Evolutionary conservation across 2,329 filamentous ascomycete genomes (phyloP).

Genomic region (Calonectria hongkongensis): DNA sequence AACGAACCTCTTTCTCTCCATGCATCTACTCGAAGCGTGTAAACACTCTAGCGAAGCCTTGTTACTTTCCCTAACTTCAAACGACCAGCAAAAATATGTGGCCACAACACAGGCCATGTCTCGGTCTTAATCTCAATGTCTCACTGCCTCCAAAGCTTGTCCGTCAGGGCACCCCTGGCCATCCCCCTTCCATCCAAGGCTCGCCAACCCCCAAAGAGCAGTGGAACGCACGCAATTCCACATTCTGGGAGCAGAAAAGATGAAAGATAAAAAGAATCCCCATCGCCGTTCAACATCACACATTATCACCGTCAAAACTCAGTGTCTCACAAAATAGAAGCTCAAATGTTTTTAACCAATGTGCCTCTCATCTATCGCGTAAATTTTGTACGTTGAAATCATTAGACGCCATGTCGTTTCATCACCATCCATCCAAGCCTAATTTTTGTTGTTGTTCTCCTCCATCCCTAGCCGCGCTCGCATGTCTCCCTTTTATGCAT

Average conservation of each 20-base stretch:
- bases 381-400: conserved; percentile 21
- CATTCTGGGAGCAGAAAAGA: background rate
- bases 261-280: background rate
- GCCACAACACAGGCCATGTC: background rate
- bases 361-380: conserved; percentile 19
- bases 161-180: background rate
- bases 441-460: background rate
- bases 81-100: too few species aligned
- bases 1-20: background rate
- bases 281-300: background rate
- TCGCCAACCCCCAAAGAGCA: background rate
- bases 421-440: conserved; percentile 5
- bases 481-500: background rate
- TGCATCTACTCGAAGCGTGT: too few species aligned
- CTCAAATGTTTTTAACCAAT: conserved; percentile 14
- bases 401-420: conserved; percentile 23
- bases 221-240: background rate
- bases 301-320: background rate
- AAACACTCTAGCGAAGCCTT: too few species aligned
- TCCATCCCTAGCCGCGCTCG: background rate
- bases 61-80: too few species aligned
- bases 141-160: background rate
- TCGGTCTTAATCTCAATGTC: background rate
- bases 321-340: background rate
- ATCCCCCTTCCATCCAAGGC: background rate